Conservation (phyloP, 1,284 basidiomycete genomes). For the Fomitiporia mediterranea region DNA sequence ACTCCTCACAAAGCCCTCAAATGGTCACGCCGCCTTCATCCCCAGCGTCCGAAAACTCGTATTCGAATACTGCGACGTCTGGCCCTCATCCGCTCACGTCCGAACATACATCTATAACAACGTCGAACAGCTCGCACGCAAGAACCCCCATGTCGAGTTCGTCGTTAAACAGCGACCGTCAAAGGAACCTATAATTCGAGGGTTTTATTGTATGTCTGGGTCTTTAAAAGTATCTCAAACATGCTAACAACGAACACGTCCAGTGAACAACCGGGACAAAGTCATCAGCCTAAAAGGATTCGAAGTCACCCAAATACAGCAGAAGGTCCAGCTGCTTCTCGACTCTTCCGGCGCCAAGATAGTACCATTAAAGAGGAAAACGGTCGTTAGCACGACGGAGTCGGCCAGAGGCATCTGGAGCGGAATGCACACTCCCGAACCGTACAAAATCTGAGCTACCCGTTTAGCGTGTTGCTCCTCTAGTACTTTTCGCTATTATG, state of each 20-base stretch:
- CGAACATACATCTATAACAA: conserved; percentile 64
- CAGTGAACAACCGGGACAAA: conserved; percentile 78
- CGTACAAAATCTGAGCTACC: conserved; percentile 38
- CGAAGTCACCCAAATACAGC: conserved; percentile 64
- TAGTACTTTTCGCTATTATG: too few species aligned
- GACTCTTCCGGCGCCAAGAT: conserved; percentile 84
- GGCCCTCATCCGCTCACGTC: conserved; percentile 68
- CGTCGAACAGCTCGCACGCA: conserved; percentile 56
- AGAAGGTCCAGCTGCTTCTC: conserved; percentile 76
- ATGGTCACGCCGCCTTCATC: conserved; percentile 66
- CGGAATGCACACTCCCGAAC: conserved; percentile 64
- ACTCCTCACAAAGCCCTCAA: conserved; percentile 57
- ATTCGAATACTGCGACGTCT: conserved; percentile 79
- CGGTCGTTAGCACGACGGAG: conserved; percentile 74
- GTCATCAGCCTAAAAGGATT: conserved; percentile 70
- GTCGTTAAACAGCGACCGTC: conserved; percentile 71
- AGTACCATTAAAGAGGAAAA: conserved; percentile 62
- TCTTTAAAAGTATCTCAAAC: conserved; percentile 5
- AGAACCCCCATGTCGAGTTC: conserved; percentile 77
- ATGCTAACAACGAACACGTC: conserved; percentile 20
- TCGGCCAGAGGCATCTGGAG: conserved; percentile 83
- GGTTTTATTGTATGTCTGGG: conserved; percentile 60
- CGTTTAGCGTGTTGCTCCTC: too few species aligned
- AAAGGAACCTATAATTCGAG: conserved; percentile 69
- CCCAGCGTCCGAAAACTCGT: conserved; percentile 78